These are phyloP conservation scores for Dioscorea zingiberensis DNA, from an alignment of 106 monocot genomes.

Conservation along the genomic window DNA sequence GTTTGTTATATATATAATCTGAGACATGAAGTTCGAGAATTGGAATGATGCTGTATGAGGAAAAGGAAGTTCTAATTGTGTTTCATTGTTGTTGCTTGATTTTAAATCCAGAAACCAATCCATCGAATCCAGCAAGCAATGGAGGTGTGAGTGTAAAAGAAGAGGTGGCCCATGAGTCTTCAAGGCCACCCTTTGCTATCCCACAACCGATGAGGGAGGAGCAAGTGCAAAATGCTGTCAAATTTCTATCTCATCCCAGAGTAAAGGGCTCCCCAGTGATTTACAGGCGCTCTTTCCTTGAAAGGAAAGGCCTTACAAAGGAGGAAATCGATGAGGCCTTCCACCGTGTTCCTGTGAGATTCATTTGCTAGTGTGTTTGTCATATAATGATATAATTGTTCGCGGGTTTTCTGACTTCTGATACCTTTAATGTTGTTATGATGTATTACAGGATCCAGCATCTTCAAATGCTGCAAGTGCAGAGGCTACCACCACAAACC, in stretches of 20 bases:
- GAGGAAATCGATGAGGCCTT: slow-evolving; percentile 99
- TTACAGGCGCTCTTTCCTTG: slow-evolving; percentile 87
- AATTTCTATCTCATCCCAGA: slow-evolving; percentile 91
- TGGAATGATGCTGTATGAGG: neutral
- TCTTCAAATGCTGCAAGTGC: slow-evolving; percentile 47
- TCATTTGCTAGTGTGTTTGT: neutral
- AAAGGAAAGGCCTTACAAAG: slow-evolving; percentile 87
- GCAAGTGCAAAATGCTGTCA: slow-evolving; percentile 94
- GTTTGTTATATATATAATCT: too few relatives aligned
- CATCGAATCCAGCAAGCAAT: slow-evolving; percentile 15
- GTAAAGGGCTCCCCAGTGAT: slow-evolving; percentile 82
- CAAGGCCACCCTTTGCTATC: slow-evolving; percentile 29
- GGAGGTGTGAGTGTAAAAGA: slow-evolving; percentile 19
- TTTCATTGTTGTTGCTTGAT: neutral
- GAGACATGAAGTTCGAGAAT: neutral
- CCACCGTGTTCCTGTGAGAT: slow-evolving; percentile 87
- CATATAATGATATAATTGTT: neutral
- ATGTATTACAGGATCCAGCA: slow-evolving; percentile 50
- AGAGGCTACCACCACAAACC: slow-evolving; percentile 35
- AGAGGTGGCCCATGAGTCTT: slow-evolving; percentile 29
- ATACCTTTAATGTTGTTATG: neutral
- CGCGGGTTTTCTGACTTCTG: neutral
- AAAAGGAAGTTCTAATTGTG: neutral
- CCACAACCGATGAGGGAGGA: slow-evolving; percentile 80
- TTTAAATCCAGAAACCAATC: slow-evolving; percentile 12